Evolutionary conservation across 306 rosid genomes (phyloP).

Genomic region (Lablab purpureus): DNA sequence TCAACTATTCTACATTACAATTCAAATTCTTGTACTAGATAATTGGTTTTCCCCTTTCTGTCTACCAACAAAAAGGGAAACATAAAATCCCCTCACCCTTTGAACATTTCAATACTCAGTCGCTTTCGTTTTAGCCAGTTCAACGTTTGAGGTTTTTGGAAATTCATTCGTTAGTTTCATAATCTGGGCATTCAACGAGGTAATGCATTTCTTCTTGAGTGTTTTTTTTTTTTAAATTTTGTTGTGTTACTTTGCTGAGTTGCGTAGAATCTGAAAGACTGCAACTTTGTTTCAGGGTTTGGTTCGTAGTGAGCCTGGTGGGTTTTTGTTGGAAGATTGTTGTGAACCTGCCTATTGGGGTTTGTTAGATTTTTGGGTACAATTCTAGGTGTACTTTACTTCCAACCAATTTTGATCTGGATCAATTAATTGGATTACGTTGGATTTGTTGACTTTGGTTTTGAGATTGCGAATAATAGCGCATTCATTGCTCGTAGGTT

Average conservation of each 20-base stretch:
- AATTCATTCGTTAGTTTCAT: background rate
- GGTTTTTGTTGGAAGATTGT: conserved; percentile 34
- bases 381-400: conserved; percentile 31
- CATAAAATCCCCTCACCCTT: background rate
- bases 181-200: conserved; percentile 44
- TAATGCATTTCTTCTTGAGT: conserved; percentile 30
- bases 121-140: conserved; percentile 13
- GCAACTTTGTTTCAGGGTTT: conserved; percentile 38
- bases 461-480: conserved; percentile 42
- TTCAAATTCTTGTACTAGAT: background rate
- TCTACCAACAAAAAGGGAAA: background rate
- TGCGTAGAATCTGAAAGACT: conserved; percentile 37
- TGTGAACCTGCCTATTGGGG: conserved; percentile 25
- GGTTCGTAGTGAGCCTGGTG: conserved; percentile 10
- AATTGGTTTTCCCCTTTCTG: background rate
- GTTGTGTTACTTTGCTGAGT: background rate
- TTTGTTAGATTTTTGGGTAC: conserved; percentile 29
- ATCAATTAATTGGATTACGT: conserved; percentile 32
- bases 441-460: conserved; percentile 23
- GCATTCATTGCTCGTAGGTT: conserved; percentile 6
- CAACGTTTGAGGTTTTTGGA: conserved; percentile 19
- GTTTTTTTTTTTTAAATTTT: background rate
- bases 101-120: conserved; percentile 38
- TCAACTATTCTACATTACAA: background rate
- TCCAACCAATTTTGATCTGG: conserved; percentile 34